phyloP scores from a whole-genome alignment of 2,329 filamentous ascomycete genomes.

The Hypoxylon rubiginosum region DNA sequence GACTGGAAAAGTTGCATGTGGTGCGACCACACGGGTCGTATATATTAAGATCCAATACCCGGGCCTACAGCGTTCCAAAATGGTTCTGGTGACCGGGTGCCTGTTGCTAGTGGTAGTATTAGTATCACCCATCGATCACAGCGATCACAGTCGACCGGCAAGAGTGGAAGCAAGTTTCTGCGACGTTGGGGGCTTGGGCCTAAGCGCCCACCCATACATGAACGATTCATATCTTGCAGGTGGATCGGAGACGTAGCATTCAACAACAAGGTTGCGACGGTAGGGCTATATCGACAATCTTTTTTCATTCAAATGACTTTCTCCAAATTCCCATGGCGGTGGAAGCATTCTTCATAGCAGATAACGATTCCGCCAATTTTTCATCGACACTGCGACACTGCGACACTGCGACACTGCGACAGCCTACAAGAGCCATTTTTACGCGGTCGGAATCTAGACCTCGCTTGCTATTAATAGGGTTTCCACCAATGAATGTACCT shows the following conservation, averaged over 20 bases:
- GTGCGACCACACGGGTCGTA: slow-evolving; percentile 33
- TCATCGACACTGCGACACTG: not conserved
- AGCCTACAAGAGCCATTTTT: slow-evolving; percentile 30
- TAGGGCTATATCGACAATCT: slow-evolving; percentile 29
- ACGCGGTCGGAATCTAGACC: slow-evolving; percentile 16
- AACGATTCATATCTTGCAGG: slow-evolving; percentile 25
- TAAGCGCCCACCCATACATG: slow-evolving; percentile 33
- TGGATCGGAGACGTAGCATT: slow-evolving; percentile 30
- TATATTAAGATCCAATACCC: slow-evolving; percentile 36
- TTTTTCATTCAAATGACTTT: slow-evolving; percentile 23
- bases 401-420: not conserved
- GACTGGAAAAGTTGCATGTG: slow-evolving; percentile 34
- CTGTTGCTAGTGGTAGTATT: slow-evolving; percentile 10
- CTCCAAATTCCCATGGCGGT: slow-evolving; percentile 40
- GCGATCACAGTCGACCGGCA: slow-evolving; percentile 18
- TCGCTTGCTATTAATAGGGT: slow-evolving; percentile 11
- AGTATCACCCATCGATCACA: slow-evolving; percentile 17
- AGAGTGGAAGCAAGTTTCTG: slow-evolving; percentile 35
- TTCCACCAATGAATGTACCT: not conserved
- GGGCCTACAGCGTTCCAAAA: slow-evolving; percentile 10
- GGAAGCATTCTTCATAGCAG: slow-evolving; percentile 27
- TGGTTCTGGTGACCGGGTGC: slow-evolving; percentile 18
- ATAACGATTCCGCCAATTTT: slow-evolving; percentile 19
- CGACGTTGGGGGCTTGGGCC: slow-evolving; percentile 16
- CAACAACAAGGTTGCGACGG: slow-evolving; percentile 22